A percentile compares a stretch with the other conserved stretches of the same genome.
Conservation (phyloP, 441 rosid species). For the Arabidopsis hybrid region DNA sequence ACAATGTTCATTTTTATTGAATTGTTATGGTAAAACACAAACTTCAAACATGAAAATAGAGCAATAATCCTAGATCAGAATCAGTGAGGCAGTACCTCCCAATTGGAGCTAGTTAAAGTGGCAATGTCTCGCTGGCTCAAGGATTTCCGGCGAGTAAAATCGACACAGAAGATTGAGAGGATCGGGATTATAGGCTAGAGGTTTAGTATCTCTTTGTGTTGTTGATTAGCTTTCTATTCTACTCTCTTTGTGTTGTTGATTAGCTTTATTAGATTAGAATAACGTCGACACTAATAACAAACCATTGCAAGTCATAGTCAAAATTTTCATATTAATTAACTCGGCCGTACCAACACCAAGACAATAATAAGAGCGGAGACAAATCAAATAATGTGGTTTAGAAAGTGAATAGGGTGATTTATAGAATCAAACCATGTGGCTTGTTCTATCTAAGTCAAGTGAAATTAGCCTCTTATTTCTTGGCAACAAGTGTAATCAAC, state of each 20-base stretch:
- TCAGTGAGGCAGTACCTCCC: neutral
- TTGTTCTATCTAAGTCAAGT: constrained; percentile 37
- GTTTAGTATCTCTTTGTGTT: too few relatives aligned
- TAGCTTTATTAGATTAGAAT: neutral
- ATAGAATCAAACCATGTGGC: constrained; percentile 47
- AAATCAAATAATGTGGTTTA: constrained; percentile 29
- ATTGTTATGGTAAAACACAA: neutral
- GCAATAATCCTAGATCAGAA: neutral
- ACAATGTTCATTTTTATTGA: neutral
- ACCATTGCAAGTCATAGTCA: constrained; percentile 1
- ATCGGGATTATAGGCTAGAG: neutral
- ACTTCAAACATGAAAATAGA: neutral
- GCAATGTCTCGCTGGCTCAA: neutral
- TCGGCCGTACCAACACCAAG: constrained; percentile 10
- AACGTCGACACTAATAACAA: neutral
- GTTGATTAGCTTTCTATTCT: too few relatives aligned
- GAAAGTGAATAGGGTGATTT: constrained; percentile 36
- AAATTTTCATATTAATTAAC: neutral
- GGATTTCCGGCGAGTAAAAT: neutral
- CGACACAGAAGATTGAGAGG: neutral
- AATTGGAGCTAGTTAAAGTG: neutral
- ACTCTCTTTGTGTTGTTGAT: neutral
- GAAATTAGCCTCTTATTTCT: constrained; percentile 21
- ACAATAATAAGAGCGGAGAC: constrained; percentile 12
- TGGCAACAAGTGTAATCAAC: constrained; percentile 30